These are phyloP conservation scores for Prasinococcaceae sp. DNA, from an alignment of 139 green algal species.

Conservation along the genomic window DNA sequence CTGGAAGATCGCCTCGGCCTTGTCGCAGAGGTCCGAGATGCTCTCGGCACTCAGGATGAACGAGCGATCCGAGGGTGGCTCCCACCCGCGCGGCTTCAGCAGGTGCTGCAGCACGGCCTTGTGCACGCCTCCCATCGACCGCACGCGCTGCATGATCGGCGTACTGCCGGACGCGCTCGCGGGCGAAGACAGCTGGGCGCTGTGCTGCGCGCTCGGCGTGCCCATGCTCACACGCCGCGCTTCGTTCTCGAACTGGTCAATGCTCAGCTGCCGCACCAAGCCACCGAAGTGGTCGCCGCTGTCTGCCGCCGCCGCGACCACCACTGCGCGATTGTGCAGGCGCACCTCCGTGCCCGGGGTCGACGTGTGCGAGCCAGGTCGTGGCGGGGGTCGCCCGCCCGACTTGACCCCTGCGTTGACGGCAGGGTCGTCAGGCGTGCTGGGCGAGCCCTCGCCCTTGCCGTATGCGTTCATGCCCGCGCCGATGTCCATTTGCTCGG, in stretches of 20 bases:
- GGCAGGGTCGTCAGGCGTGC: too few relatives aligned
- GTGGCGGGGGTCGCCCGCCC: too few relatives aligned
- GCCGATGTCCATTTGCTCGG: too few relatives aligned
- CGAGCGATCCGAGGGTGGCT: constrained; percentile 49
- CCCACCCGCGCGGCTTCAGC: constrained; percentile 25
- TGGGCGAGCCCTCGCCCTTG: too few relatives aligned
- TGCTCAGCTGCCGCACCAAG: constrained; percentile 82
- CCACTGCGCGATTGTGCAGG: constrained; percentile 79
- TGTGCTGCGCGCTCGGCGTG: constrained; percentile 3
- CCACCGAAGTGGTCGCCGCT: constrained; percentile 39
- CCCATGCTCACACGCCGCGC: constrained; percentile 56
- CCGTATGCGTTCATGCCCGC: too few relatives aligned
- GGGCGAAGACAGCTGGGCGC: not conserved
- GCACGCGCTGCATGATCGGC: constrained; percentile 9
- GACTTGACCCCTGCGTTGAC: too few relatives aligned
- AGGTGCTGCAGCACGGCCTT: constrained; percentile 70
- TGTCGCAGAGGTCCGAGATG: constrained; percentile 64
- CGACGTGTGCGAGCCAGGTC: too few relatives aligned
- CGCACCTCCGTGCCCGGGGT: too few relatives aligned
- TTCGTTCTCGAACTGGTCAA: constrained; percentile 99
- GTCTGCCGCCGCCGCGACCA: constrained; percentile 52
- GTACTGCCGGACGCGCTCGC: not conserved
- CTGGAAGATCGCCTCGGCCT: constrained; percentile 46
- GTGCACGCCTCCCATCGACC: constrained; percentile 49
- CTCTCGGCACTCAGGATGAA: constrained; percentile 47